Conservation (phyloP, 2,329 filamentous ascomycete species). For the Colletotrichum caudatum region DNA sequence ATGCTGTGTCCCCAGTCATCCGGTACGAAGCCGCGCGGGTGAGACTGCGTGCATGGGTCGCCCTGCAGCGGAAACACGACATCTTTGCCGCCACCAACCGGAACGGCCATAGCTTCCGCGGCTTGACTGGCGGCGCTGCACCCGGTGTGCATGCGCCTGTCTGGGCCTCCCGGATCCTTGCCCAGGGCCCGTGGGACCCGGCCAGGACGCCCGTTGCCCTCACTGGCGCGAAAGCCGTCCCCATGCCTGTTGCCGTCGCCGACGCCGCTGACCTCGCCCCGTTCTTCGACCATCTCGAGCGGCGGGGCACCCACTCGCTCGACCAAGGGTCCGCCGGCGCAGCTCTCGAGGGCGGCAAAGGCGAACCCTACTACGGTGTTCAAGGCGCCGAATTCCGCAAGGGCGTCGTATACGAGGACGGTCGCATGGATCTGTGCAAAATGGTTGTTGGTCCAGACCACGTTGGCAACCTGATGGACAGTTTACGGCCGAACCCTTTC, state of each 20-base stretch:
- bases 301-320: slow-evolving; percentile 48
- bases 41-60: slow-evolving; percentile 52
- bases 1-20: slow-evolving; percentile 53
- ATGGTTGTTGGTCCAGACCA: slow-evolving; percentile 65
- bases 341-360: slow-evolving; percentile 51
- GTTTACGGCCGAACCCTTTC: slow-evolving; percentile 59
- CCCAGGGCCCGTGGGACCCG: slow-evolving; percentile 52
- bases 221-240: slow-evolving; percentile 48
- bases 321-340: slow-evolving; percentile 44
- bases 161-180: slow-evolving; percentile 50
- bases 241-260: slow-evolving; percentile 52
- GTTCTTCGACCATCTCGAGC: slow-evolving; percentile 50
- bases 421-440: slow-evolving; percentile 67
- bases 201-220: slow-evolving; percentile 49
- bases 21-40: slow-evolving; percentile 54
- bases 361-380: slow-evolving; percentile 53
- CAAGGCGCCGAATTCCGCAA: slow-evolving; percentile 53
- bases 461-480: slow-evolving; percentile 62
- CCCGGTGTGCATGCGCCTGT: slow-evolving; percentile 50
- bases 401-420: slow-evolving; percentile 62
- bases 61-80: slow-evolving; percentile 53
- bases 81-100: slow-evolving; percentile 49
- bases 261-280: slow-evolving; percentile 50
- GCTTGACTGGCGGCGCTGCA: slow-evolving; percentile 49
- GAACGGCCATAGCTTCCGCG: slow-evolving; percentile 48